A percentile compares a stretch with the other conserved stretches of the same genome.
phyloP scores from a whole-genome alignment of 345 rosid genomes.

The Murraya paniculata region DNA sequence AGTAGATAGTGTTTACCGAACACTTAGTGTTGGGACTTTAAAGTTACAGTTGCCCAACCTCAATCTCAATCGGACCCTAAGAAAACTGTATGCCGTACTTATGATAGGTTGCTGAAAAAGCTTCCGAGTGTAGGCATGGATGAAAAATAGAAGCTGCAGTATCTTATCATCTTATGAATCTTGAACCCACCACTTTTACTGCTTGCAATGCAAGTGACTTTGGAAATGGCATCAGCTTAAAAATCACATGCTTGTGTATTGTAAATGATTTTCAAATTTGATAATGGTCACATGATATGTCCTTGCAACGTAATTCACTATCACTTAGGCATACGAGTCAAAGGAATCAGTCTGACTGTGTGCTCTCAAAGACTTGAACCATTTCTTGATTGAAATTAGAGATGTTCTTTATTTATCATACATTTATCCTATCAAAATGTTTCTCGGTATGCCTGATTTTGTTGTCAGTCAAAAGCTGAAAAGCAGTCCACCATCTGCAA shows the following conservation, averaged over 20 bases:
- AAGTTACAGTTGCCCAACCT: too few species aligned
- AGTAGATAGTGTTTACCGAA: too few species aligned
- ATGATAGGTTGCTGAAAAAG: background rate
- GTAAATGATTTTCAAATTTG: conserved; percentile 1
- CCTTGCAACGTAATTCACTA: conserved; percentile 1
- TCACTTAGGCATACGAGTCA: background rate
- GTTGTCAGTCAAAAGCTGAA: background rate
- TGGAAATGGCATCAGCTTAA: background rate
- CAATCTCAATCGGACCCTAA: too few species aligned
- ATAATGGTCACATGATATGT: background rate
- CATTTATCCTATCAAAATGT: too few species aligned
- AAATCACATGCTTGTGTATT: background rate
- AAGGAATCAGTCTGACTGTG: background rate
- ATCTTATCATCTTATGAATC: background rate
- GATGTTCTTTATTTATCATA: background rate
- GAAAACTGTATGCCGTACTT: background rate
- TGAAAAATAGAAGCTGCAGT: background rate
- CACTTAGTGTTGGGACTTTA: too few species aligned
- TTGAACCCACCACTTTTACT: background rate
- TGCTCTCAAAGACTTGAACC: background rate
- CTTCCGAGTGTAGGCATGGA: background rate
- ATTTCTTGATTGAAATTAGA: background rate
- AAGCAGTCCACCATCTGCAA: background rate
- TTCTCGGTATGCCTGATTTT: background rate
- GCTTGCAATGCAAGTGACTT: background rate